Conservation (phyloP, 2,329 filamentous ascomycete species). For the Alternaria burnsii region DNA sequence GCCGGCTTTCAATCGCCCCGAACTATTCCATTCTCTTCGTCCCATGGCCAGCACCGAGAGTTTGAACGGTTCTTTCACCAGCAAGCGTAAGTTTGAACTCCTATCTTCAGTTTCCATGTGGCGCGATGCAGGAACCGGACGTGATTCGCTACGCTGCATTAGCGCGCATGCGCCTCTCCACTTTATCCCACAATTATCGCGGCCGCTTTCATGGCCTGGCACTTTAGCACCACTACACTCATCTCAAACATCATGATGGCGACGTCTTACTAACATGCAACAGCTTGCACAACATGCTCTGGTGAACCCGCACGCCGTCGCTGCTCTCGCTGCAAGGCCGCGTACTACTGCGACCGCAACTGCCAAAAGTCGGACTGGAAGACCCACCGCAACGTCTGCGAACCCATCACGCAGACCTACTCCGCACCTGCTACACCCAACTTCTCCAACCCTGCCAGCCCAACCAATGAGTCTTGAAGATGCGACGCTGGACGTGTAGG, state of each 20-base stretch:
- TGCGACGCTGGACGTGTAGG: not conserved
- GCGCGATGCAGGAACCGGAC: slow-evolving; percentile 39
- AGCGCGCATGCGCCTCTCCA: slow-evolving; percentile 24
- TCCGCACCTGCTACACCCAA: slow-evolving; percentile 39
- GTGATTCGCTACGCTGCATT: slow-evolving; percentile 25
- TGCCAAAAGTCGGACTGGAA: slow-evolving; percentile 64
- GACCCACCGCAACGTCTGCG: slow-evolving; percentile 58
- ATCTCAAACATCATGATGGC: not conserved
- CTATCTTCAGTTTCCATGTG: slow-evolving; percentile 24
- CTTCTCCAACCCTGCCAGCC: slow-evolving; percentile 38
- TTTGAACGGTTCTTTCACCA: slow-evolving; percentile 30
- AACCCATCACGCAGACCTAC: slow-evolving; percentile 32
- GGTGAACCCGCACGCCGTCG: slow-evolving; percentile 34
- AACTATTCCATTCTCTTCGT: slow-evolving; percentile 34
- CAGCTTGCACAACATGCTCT: slow-evolving; percentile 39
- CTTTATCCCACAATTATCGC: slow-evolving; percentile 21
- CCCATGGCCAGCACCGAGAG: slow-evolving; percentile 38
- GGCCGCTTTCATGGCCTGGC: slow-evolving; percentile 14
- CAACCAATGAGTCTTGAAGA: slow-evolving; percentile 30
- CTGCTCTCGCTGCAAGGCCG: slow-evolving; percentile 60
- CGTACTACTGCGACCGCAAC: slow-evolving; percentile 61
- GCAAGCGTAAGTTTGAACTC: slow-evolving; percentile 34
- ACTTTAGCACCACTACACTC: slow-evolving; percentile 5
- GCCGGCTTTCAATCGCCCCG: slow-evolving; percentile 33
- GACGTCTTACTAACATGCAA: slow-evolving; percentile 11